These are phyloP conservation scores for Dactylonectria estremocensis DNA, from an alignment of 2,329 filamentous ascomycete genomes.

Conservation along the genomic window DNA sequence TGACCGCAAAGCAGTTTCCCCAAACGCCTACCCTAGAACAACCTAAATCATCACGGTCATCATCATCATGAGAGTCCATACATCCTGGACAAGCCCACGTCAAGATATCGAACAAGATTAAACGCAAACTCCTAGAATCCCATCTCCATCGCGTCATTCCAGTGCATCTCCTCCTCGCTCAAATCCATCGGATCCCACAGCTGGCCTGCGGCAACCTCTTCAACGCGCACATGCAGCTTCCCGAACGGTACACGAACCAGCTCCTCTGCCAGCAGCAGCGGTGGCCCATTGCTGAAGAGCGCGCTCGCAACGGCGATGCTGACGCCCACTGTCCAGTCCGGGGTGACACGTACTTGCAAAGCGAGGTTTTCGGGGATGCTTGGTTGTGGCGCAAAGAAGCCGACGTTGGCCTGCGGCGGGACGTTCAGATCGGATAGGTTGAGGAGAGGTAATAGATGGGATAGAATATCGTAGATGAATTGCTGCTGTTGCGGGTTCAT, in stretches of 20 bases:
- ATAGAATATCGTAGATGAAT: not conserved
- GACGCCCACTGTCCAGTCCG: constrained; percentile 3
- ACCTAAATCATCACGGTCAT: not conserved
- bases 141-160: constrained; percentile 20
- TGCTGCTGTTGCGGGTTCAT: constrained; percentile 14
- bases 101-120: not conserved
- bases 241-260: not conserved
- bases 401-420: not conserved
- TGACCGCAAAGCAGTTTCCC: not conserved
- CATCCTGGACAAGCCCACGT: not conserved
- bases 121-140: not conserved
- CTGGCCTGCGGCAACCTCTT: not conserved
- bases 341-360: not conserved
- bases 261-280: not conserved
- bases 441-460: not conserved
- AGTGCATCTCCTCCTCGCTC: constrained; percentile 25
- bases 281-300: not conserved
- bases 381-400: not conserved
- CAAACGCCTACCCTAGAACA: not conserved
- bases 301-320: not conserved
- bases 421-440: not conserved
- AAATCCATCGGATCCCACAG: constrained; percentile 17
- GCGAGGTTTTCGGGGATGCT: not conserved
- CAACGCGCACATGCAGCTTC: not conserved
- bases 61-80: not conserved